phyloP scores from a whole-genome alignment of 495 filamentous ascomycete species.

The Xylaria venustula region DNA sequence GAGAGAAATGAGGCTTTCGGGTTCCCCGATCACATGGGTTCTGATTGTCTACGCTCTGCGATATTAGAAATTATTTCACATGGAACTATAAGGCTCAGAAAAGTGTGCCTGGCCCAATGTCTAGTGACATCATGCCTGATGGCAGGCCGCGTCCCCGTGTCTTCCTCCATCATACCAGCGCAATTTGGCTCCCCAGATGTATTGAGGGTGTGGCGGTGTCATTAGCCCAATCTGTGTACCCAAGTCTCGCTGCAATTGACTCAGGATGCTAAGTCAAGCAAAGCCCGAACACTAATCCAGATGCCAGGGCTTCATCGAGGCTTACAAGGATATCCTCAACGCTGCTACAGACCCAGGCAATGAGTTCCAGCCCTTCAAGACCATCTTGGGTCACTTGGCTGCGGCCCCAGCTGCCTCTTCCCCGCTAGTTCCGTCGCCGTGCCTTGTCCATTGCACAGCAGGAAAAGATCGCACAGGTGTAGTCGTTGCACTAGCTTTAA shows the following conservation, averaged over 20 bases:
- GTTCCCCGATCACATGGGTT: not conserved
- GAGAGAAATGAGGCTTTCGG: not conserved
- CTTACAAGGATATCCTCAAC: constrained; percentile 52
- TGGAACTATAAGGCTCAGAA: not conserved
- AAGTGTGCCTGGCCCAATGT: not conserved
- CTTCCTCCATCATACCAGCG: not conserved
- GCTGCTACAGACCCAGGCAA: constrained; percentile 34
- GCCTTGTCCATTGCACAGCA: constrained; percentile 50
- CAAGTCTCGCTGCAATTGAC: too few species aligned
- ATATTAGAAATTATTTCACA: not conserved
- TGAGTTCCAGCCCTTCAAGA: constrained; percentile 36
- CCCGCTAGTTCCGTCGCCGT: constrained; percentile 24
- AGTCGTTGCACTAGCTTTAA: constrained; percentile 57
- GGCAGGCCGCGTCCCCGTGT: not conserved
- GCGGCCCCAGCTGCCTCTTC: constrained; percentile 25
- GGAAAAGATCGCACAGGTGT: constrained; percentile 68
- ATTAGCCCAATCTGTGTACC: not conserved
- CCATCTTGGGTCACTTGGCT: constrained; percentile 43
- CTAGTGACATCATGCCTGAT: constrained; percentile 1
- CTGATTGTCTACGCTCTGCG: not conserved
- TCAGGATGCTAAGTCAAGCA: too few species aligned
- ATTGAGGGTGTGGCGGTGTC: not conserved
- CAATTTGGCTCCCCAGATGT: not conserved
- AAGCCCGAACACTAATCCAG: constrained; percentile 1
- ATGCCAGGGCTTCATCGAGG: constrained; percentile 48